phyloP scores from a whole-genome alignment of 2,329 filamentous ascomycete genomes.

The Talaromyces sp. region DNA sequence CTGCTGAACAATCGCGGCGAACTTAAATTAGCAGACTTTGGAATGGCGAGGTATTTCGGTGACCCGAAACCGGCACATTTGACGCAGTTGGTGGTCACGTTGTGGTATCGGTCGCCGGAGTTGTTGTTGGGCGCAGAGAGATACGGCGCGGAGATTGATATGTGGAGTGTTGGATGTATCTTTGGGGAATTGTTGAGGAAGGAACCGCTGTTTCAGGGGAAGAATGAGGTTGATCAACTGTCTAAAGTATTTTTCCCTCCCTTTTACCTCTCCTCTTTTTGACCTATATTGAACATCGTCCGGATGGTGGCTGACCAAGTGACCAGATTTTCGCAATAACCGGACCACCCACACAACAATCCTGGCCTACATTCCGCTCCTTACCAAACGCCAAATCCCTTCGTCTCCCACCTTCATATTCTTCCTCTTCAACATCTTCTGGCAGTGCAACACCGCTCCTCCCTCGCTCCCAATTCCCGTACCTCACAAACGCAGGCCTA shows the following conservation, averaged over 20 bases:
- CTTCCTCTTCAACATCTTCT: constrained; percentile 29
- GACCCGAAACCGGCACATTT: constrained; percentile 68
- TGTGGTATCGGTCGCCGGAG: constrained; percentile 95
- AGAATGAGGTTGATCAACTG: constrained; percentile 88
- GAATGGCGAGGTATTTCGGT: constrained; percentile 88
- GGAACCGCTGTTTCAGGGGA: constrained; percentile 77
- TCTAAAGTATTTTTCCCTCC: constrained; percentile 47
- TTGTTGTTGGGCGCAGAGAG: constrained; percentile 72
- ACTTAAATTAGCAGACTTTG: constrained; percentile 95
- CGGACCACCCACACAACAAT: constrained; percentile 74
- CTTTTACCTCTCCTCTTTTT: not conserved
- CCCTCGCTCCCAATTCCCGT: constrained; percentile 72
- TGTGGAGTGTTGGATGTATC: constrained; percentile 96
- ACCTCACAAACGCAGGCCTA: constrained; percentile 70
- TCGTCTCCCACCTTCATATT: constrained; percentile 52
- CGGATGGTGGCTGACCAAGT: constrained; percentile 2
- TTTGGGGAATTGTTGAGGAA: constrained; percentile 85
- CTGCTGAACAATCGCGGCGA: constrained; percentile 91
- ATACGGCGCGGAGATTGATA: constrained; percentile 75
- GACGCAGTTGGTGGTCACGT: constrained; percentile 88
- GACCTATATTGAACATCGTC: too few relatives aligned
- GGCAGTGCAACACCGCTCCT: constrained; percentile 38
- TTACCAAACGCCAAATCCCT: constrained; percentile 81
- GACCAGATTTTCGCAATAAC: constrained; percentile 77
- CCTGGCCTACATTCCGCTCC: constrained; percentile 81